These are phyloP conservation scores for Geotrichum carabidarum DNA, from an alignment of 1,139 yeast genomes.

Conservation along the genomic window DNA sequence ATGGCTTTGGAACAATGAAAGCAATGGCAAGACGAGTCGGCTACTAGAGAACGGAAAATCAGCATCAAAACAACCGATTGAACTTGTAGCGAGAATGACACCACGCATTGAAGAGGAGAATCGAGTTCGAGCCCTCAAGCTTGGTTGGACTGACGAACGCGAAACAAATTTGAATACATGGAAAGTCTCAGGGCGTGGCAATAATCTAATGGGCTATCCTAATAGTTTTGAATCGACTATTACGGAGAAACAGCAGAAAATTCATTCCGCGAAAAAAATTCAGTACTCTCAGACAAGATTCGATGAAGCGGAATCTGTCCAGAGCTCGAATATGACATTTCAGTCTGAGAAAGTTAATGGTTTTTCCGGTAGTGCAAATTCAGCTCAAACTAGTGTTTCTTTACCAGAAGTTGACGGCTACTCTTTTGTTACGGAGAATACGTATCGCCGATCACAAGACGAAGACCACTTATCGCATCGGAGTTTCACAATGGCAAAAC, in stretches of 20 bases:
- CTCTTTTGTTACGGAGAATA: constrained; percentile 23
- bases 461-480: neutral
- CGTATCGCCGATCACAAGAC: constrained; percentile 13
- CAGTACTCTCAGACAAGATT: constrained; percentile 24
- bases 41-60: neutral
- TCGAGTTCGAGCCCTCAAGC: constrained; percentile 5
- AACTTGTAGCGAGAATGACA: constrained; percentile 14
- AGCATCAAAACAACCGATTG: neutral
- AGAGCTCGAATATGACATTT: neutral
- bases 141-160: constrained; percentile 22
- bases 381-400: neutral
- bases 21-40: constrained; percentile 2
- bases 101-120: constrained; percentile 14
- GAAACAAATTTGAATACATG: constrained; percentile 19
- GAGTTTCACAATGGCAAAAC: constrained; percentile 19
- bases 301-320: neutral
- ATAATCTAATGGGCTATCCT: constrained; percentile 29
- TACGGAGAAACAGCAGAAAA: constrained; percentile 7
- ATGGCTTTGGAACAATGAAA: constrained; percentile 28
- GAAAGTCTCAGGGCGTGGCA: constrained; percentile 18
- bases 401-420: constrained; percentile 22
- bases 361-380: neutral
- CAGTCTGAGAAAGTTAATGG: neutral
- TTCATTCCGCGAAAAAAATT: constrained; percentile 20
- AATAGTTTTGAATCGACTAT: constrained; percentile 16